Evolutionary conservation across 176 grass and related monocot species (phyloP).

Genomic region (Oryza officinalis): DNA sequence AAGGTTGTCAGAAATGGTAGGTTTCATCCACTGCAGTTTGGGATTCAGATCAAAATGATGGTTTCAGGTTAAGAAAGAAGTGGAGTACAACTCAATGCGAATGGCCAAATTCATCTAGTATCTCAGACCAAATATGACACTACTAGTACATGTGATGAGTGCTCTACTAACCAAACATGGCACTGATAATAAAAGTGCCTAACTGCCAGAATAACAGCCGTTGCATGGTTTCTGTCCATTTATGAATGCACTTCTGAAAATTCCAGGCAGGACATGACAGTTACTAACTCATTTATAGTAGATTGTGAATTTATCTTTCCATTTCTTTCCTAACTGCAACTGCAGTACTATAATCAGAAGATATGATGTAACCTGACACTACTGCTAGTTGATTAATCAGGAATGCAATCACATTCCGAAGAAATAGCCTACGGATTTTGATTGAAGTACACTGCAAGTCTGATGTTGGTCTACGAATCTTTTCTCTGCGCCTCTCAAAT

Average conservation of each 20-base stretch:
- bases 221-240: not conserved
- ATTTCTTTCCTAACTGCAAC: not conserved
- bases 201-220: conserved; percentile 4
- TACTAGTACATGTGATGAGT: conserved; percentile 14
- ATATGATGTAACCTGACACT: conserved; percentile 18
- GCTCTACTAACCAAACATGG: not conserved
- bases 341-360: not conserved
- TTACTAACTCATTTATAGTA: not conserved
- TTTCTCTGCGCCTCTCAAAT: conserved; percentile 9
- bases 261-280: conserved; percentile 17
- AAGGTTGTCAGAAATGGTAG: not conserved
- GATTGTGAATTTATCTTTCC: not conserved
- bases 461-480: conserved; percentile 25
- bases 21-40: not conserved
- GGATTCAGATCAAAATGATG: not conserved
- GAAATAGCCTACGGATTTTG: not conserved
- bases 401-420: conserved; percentile 26
- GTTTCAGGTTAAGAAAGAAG: not conserved
- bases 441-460: conserved; percentile 24
- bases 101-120: not conserved
- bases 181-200: conserved; percentile 9
- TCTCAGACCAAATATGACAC: not conserved
- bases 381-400: conserved; percentile 3
- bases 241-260: not conserved
- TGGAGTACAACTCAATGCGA: conserved; percentile 1